Base-by-base conservation (phyloP, 2,329 filamentous ascomycete genomes). In the Meredithiella fracta region DNA sequence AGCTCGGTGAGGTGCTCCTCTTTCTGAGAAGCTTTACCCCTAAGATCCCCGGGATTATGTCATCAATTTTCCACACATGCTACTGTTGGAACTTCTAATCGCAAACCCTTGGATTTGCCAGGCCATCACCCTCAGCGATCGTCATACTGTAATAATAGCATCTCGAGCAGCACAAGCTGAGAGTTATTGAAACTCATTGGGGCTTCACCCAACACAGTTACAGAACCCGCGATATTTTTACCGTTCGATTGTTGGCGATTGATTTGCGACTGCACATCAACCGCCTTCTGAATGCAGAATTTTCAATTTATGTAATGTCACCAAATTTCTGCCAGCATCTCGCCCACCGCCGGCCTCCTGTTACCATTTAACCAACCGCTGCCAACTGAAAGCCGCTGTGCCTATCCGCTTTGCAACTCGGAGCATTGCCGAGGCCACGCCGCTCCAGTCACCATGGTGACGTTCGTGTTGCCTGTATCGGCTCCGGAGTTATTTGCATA, bases 361-460 rank as follows among this genome's bases (percentile, higher is more conserved):
- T n/a, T 25, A 8, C 44, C 23, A 49, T 17, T 40, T 53, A 17
- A 53, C 31, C 3, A 40, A 22, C 51, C 20, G 34, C 8, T 31
- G 34, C 8, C 51, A 53, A 53, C 51, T 20, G 8, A 23, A 8
- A 53, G 20, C 31, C 20, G 15, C 17, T 31, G 25, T 17, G 3
- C 17, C 17, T 20, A 23, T 20, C n/a, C 34, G 51, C 17, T 53
- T 26, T 53, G 44, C 37, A 40, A 47, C 49, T 26, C 34, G 1
- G 9, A 38, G 26, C 22, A 47, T 26, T 56, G 49, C 23, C 9
- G 29, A n/a, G 4, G 14, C 55, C 17, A 34, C 23, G 15, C n/a
- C 22, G 23, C 44, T 47, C 53, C 23, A 40, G 25, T 26, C 25
- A 17, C 17, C 40, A 58, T 58, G 57, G 37, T 50, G 42, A 49